phyloP scores from a whole-genome alignment of 2,329 filamentous ascomycete species.

The Fusarium denticulatum region DNA sequence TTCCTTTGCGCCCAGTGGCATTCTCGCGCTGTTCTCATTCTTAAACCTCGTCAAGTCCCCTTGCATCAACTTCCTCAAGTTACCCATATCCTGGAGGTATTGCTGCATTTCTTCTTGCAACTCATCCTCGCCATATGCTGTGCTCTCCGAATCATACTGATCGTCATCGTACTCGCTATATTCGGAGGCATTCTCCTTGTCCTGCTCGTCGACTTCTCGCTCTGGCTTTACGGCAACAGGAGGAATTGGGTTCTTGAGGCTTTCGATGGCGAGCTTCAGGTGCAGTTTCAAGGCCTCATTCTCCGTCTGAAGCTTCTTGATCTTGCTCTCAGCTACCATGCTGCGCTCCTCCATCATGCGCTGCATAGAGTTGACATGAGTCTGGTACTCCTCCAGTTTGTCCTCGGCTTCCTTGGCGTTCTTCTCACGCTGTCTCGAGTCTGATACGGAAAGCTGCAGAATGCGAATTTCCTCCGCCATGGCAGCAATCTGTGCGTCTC shows the following conservation, averaged over 20 bases:
- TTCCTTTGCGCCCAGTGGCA: constrained; percentile 57
- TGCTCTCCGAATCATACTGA: constrained; percentile 60
- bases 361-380: constrained; percentile 88
- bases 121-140: constrained; percentile 63
- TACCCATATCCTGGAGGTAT: constrained; percentile 84
- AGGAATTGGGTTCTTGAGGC: constrained; percentile 91
- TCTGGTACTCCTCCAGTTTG: constrained; percentile 93
- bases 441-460: constrained; percentile 79
- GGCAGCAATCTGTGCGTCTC: constrained; percentile 90
- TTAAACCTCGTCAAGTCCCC: constrained; percentile 78
- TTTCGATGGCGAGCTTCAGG: constrained; percentile 84
- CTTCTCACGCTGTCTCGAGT: constrained; percentile 74
- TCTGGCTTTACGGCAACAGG: constrained; percentile 55
- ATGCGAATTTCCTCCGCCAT: constrained; percentile 95
- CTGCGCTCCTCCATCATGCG: constrained; percentile 94
- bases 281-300: constrained; percentile 91
- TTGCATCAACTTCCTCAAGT: constrained; percentile 68
- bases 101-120: constrained; percentile 88
- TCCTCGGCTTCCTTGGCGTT: constrained; percentile 82
- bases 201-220: constrained; percentile 46
- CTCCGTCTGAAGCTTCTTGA: constrained; percentile 86
- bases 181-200: constrained; percentile 55
- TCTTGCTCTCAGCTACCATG: constrained; percentile 92
- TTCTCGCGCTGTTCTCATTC: constrained; percentile 69
- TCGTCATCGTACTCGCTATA: constrained; percentile 69